A percentile compares a stretch with the other conserved stretches of the same genome.
Evolutionary conservation across 2,329 filamentous ascomycete genomes (phyloP).

Genomic region (Xylaria sp.): DNA sequence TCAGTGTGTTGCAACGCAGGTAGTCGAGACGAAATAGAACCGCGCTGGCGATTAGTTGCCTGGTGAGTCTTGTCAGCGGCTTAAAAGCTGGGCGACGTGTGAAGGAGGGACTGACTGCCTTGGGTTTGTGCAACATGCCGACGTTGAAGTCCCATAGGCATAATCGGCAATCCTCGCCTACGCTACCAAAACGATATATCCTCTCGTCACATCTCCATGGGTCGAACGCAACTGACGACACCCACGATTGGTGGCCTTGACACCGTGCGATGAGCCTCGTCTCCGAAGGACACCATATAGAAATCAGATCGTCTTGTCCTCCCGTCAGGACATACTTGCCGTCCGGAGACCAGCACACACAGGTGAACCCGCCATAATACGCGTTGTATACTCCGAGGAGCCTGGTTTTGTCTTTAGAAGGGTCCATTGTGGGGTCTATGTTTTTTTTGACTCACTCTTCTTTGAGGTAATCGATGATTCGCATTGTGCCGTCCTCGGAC

Average conservation of each 20-base stretch:
- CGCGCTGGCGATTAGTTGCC: conserved; percentile 59
- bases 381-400: conserved; percentile 85
- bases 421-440: background rate
- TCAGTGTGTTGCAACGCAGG: conserved; percentile 58
- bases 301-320: conserved; percentile 93
- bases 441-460: conserved; percentile 67
- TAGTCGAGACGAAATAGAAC: conserved; percentile 56
- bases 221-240: conserved; percentile 90
- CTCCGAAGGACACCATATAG: conserved; percentile 91
- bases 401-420: conserved; percentile 46
- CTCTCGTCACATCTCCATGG: conserved; percentile 95
- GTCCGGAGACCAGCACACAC: conserved; percentile 96
- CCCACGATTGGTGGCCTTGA: conserved; percentile 95
- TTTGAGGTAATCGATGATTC: conserved; percentile 88
- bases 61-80: conserved; percentile 29
- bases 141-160: conserved; percentile 98
- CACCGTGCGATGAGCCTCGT: conserved; percentile 85
- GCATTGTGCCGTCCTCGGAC: conserved; percentile 85
- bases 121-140: conserved; percentile 91
- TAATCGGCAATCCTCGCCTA: conserved; percentile 89
- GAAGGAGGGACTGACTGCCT: conserved; percentile 63
- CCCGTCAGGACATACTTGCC: conserved; percentile 94
- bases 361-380: conserved; percentile 91
- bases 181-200: conserved; percentile 94
- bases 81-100: conserved; percentile 2